These are phyloP conservation scores for Crepidotus variabilis DNA, from an alignment of 768 basidiomycete genomes.

Conservation along the genomic window DNA sequence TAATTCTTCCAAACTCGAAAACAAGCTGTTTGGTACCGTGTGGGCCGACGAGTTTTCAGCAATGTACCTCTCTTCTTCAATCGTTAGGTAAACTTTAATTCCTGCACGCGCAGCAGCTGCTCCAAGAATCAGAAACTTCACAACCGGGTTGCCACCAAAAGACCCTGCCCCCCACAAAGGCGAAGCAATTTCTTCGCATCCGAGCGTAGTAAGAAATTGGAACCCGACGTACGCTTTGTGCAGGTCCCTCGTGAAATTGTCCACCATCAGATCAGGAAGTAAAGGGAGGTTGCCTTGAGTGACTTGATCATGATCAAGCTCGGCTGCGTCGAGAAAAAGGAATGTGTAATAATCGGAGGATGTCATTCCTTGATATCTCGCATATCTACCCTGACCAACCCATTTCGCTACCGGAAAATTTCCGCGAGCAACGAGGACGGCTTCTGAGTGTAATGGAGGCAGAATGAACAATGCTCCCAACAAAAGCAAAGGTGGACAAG, in stretches of 20 bases:
- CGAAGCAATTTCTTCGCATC: slow-evolving; percentile 20
- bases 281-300: neutral
- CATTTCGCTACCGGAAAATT: slow-evolving; percentile 19
- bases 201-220: slow-evolving; percentile 13
- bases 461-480: slow-evolving; percentile 26
- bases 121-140: slow-evolving; percentile 26
- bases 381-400: slow-evolving; percentile 24
- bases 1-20: neutral
- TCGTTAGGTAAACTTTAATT: slow-evolving; percentile 19
- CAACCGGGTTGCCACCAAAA: slow-evolving; percentile 28
- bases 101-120: slow-evolving; percentile 25
- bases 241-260: slow-evolving; percentile 24
- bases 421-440: slow-evolving; percentile 18
- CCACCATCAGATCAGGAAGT: slow-evolving; percentile 21
- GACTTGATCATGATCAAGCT: no score
- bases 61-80: slow-evolving; percentile 18
- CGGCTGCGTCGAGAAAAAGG: slow-evolving; percentile 27
- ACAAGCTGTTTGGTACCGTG: neutral
- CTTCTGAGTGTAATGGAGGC: slow-evolving; percentile 24
- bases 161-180: slow-evolving; percentile 32
- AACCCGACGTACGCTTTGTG: slow-evolving; percentile 26
- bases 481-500: slow-evolving; percentile 24
- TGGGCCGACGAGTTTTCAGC: neutral
- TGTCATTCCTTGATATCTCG: slow-evolving; percentile 8
- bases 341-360: slow-evolving; percentile 15